Evolutionary conservation across 1,284 basidiomycete genomes (phyloP).

Genomic region (Cerioporus squamosus): DNA sequence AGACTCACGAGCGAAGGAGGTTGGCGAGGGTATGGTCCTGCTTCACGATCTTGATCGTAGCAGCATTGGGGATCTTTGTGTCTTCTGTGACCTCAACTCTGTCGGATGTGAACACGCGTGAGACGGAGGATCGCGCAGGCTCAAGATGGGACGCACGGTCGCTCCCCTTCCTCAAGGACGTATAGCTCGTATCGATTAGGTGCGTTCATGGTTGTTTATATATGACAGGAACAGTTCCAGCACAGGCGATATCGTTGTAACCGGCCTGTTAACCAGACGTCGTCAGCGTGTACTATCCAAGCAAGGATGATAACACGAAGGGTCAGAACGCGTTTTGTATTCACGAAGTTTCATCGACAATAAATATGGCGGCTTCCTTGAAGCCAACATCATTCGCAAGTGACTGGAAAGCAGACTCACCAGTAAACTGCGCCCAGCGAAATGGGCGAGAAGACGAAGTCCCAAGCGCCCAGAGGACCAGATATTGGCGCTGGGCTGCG

Average conservation of each 20-base stretch:
- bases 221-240: conserved; percentile 8
- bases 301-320: not conserved
- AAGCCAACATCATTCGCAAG: conserved; percentile 50
- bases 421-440: not conserved
- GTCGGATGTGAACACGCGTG: not conserved
- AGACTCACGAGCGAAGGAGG: conserved; percentile 89
- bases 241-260: not conserved
- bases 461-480: too few species aligned
- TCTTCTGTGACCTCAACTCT: conserved; percentile 94
- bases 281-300: not conserved
- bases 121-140: conserved; percentile 1
- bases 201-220: conserved; percentile 75
- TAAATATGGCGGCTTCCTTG: conserved; percentile 56
- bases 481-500: too few species aligned
- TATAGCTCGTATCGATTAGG: conserved; percentile 92
- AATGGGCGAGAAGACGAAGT: too few species aligned
- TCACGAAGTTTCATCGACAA: conserved; percentile 70
- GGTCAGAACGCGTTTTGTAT: conserved; percentile 49
- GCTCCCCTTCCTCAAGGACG: conserved; percentile 92
- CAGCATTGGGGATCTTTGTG: conserved; percentile 96
- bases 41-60: conserved; percentile 92
- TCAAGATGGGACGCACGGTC: conserved; percentile 65
- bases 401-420: conserved; percentile 22
- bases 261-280: conserved; percentile 2
- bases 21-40: conserved; percentile 98